Evolutionary conservation across 768 basidiomycete species (phyloP), one percentile per base, ranked within the genome.

Genomic region (Ramaria sp.): DNA sequence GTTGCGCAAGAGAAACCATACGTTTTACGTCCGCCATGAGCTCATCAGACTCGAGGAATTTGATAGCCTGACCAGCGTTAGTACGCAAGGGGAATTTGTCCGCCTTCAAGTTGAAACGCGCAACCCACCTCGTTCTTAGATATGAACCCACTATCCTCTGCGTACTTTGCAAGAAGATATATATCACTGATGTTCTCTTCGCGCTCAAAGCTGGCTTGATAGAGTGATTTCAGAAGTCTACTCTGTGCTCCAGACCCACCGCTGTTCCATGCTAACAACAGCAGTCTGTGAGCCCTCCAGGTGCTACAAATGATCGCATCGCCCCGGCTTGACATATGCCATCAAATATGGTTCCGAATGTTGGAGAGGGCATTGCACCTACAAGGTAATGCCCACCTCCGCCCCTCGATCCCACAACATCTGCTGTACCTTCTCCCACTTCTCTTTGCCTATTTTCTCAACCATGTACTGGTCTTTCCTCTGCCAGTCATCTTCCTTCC

Each of bases 201-300:
- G 7, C 84, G 75, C 62, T 84, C 79, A 64, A 84, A 79, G 66
- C 82, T 81, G 20, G 80, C 82, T 61, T 82, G 76, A 74, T 83
- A 89, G 3, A 89, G 68, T 20, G 72, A 73, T 24, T 75, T 74
- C 43, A 86, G 71, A 42, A 83, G 62, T 1, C 78, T 73, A 6
- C 79, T 66, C 67, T 91, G 88, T 34, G 78, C 64, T 11, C 73
- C 65, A 65, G 82, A 77, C 0, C 86, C 85, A 17, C 83, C 83
- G 19, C 80, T 59, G 60, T 75, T 69, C 66, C 74, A 84, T 1
- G 88, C 87, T 64, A 87, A 85, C 55, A 79, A 78, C 31, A 83
- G 74, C 27, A 92, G 73, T 11, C 88, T 78, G 67, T 91, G 89
- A 9, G 84, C 84, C 19, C 75, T 71, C 38, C 75, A 81, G n/a